Evolutionary conservation across 768 basidiomycete genomes (phyloP).

Genomic region (Agaricus bisporus): DNA sequence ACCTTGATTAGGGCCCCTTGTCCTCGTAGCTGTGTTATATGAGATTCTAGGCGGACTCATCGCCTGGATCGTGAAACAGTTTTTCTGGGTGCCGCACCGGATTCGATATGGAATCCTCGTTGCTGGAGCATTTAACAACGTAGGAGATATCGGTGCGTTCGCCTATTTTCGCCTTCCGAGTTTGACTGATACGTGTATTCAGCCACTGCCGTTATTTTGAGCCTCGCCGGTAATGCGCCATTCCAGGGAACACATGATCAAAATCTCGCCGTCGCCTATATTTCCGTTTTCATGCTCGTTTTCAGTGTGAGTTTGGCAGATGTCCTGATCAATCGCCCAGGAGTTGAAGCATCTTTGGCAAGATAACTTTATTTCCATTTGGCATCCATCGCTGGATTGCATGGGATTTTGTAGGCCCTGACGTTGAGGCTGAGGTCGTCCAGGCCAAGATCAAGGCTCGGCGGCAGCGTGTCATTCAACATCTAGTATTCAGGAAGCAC

Average conservation of each 20-base stretch:
- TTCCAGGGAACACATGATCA: constrained; percentile 56
- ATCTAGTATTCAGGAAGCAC: background rate
- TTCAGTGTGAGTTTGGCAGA: constrained; percentile 39
- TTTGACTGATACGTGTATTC: background rate
- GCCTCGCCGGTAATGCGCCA: constrained; percentile 52
- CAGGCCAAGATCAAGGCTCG: constrained; percentile 35
- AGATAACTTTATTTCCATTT: constrained; percentile 63
- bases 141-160: constrained; percentile 62
- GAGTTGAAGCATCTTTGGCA: too few species aligned
- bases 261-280: constrained; percentile 60
- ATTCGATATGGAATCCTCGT: constrained; percentile 67
- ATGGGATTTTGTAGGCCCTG: constrained; percentile 62
- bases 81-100: constrained; percentile 76
- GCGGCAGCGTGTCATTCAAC: constrained; percentile 20
- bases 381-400: constrained; percentile 50
- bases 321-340: too few species aligned
- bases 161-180: background rate
- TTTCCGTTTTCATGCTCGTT: constrained; percentile 54
- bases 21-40: constrained; percentile 57
- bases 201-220: constrained; percentile 65
- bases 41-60: constrained; percentile 46
- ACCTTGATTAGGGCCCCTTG: constrained; percentile 45
- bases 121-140: constrained; percentile 66
- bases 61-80: constrained; percentile 48
- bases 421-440: constrained; percentile 52